Evolutionary conservation across 345 rosid genomes (phyloP).

Genomic region (Citrus australasica): DNA sequence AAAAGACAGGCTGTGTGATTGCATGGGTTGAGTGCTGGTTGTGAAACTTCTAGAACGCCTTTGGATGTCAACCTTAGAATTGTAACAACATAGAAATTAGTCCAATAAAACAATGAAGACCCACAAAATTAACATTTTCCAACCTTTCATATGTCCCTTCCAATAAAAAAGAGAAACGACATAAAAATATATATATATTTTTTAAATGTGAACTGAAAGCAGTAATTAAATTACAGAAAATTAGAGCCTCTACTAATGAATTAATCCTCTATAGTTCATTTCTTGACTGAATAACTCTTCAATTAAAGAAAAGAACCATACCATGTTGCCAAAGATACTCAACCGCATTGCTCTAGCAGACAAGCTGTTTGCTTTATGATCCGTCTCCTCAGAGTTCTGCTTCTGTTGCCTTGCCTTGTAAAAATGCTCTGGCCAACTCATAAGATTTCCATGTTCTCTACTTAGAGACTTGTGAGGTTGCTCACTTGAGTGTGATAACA

Average conservation of each 20-base stretch:
- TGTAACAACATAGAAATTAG: conserved; percentile 2
- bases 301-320: conserved; percentile 19
- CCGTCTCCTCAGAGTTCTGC: conserved; percentile 18
- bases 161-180: not conserved
- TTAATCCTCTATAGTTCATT: not conserved
- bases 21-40: conserved; percentile 23
- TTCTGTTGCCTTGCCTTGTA: conserved; percentile 27
- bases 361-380: conserved; percentile 40
- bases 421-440: conserved; percentile 75
- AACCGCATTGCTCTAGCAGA: conserved; percentile 79
- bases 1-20: conserved; percentile 36
- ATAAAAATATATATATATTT: not conserved
- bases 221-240: not conserved
- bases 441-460: conserved; percentile 53
- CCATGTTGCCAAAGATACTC: conserved; percentile 81
- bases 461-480: conserved; percentile 46
- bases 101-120: conserved; percentile 3
- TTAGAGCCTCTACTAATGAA: not conserved
- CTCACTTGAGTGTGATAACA: conserved; percentile 39
- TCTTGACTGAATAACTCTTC: not conserved
- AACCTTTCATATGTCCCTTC: not conserved
- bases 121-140: not conserved
- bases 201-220: not conserved
- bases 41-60: conserved; percentile 36
- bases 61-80: conserved; percentile 46